Conservation (phyloP, 352 stramenopile species). For the Phytophthora sansomeana region DNA sequence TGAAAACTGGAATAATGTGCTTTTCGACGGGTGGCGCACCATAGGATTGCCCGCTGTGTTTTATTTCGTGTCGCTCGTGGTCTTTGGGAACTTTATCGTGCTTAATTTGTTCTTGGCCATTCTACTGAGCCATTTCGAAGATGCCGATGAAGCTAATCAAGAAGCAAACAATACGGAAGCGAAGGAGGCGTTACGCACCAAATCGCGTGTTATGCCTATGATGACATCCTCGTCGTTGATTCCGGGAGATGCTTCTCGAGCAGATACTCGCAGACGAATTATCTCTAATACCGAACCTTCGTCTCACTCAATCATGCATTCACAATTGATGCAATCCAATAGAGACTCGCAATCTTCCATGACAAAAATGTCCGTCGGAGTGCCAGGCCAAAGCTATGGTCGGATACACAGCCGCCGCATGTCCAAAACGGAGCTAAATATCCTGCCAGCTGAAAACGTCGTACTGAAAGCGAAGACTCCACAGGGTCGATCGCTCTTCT, state of each 20-base stretch:
- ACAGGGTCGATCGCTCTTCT: slow-evolving; percentile 38
- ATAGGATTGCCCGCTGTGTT: slow-evolving; percentile 52
- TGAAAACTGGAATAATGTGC: slow-evolving; percentile 93
- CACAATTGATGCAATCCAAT: slow-evolving; percentile 3
- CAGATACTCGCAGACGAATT: slow-evolving; percentile 10
- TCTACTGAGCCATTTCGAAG: slow-evolving; percentile 89
- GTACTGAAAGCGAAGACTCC: slow-evolving; percentile 21
- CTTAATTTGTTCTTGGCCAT: slow-evolving; percentile 95
- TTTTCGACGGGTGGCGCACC: slow-evolving; percentile 87
- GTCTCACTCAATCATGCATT: neutral
- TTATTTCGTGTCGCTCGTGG: slow-evolving; percentile 87
- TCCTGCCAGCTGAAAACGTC: slow-evolving; percentile 1
- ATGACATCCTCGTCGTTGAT: neutral
- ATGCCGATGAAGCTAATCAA: slow-evolving; percentile 42
- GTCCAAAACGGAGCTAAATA: slow-evolving; percentile 5
- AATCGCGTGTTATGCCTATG: slow-evolving; percentile 42
- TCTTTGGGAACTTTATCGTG: slow-evolving; percentile 91
- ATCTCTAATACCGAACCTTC: neutral
- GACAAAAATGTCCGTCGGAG: neutral
- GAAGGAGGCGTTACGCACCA: slow-evolving; percentile 48
- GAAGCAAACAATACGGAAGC: slow-evolving; percentile 21
- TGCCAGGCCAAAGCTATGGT: neutral
- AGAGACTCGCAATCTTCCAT: slow-evolving; percentile 18
- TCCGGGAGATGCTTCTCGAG: slow-evolving; percentile 2
- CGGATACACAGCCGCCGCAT: slow-evolving; percentile 4